A percentile compares a stretch with the other conserved stretches of the same genome.
phyloP scores from a whole-genome alignment of 257 asterid species.

The Petunia axillaris region DNA sequence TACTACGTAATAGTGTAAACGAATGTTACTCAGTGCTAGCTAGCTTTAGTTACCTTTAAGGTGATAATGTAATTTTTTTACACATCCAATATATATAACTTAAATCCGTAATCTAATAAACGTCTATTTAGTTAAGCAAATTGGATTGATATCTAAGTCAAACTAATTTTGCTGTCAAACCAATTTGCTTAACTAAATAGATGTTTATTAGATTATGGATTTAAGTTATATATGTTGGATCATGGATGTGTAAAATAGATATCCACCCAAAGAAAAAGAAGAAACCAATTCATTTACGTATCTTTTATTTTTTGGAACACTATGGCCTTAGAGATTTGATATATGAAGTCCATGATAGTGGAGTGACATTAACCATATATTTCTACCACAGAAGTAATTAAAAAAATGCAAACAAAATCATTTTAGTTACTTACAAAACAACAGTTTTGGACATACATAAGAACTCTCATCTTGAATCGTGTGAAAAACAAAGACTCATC shows the following conservation, averaged over 20 bases:
- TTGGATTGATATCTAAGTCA: neutral
- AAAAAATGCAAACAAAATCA: slow-evolving; percentile 3
- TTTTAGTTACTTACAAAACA: neutral
- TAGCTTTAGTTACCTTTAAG: no score
- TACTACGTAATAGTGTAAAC: neutral
- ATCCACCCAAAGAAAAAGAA: neutral
- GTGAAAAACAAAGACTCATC: slow-evolving; percentile 2
- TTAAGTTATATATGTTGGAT: neutral
- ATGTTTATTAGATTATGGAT: neutral
- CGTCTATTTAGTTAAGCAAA: neutral
- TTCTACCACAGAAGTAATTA: neutral
- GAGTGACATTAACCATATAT: neutral
- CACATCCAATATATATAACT: neutral
- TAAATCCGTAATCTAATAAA: neutral
- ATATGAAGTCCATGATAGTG: neutral
- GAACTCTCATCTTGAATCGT: slow-evolving; percentile 10
- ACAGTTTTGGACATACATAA: slow-evolving; percentile 8
- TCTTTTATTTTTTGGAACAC: neutral
- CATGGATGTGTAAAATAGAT: neutral
- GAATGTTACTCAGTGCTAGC: no score
- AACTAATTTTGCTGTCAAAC: no score
- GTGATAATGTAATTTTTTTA: no score
- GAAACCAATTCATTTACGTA: neutral
- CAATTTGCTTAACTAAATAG: neutral
- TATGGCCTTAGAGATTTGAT: neutral